Percentiles rank a stretch among this genome's conserved stretches.
Conservation (phyloP, 2,329 filamentous ascomycete species). For the Fusarium paranaense region DNA sequence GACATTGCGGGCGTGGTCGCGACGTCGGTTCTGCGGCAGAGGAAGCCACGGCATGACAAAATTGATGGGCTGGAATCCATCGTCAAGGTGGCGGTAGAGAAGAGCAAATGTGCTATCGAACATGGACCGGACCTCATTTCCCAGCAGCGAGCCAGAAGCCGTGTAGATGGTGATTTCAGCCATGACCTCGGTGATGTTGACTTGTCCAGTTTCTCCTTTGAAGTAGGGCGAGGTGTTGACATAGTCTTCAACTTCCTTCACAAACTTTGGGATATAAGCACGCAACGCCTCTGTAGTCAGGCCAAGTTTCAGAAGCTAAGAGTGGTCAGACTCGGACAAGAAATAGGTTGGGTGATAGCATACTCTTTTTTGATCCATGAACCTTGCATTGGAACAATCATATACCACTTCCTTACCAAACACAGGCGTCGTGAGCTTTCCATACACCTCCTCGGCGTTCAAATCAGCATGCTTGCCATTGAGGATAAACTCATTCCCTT, state of each 20-base stretch:
- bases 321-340: neutral
- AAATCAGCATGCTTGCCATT: conserved; percentile 91
- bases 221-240: conserved; percentile 74
- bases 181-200: conserved; percentile 80
- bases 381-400: conserved; percentile 87
- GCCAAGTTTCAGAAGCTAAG: conserved; percentile 80
- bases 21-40: conserved; percentile 83
- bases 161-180: conserved; percentile 91
- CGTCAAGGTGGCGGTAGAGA: conserved; percentile 88
- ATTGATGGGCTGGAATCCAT: conserved; percentile 89
- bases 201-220: conserved; percentile 73
- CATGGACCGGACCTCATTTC: conserved; percentile 81
- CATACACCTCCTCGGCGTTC: conserved; percentile 91
- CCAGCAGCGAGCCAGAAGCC: conserved; percentile 86
- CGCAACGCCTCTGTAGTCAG: conserved; percentile 79
- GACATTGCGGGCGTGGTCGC: conserved; percentile 81
- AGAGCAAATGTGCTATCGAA: conserved; percentile 85
- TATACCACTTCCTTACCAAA: conserved; percentile 91
- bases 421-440: conserved; percentile 75
- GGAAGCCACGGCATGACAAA: conserved; percentile 90
- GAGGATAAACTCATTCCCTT: conserved; percentile 90
- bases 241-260: conserved; percentile 78
- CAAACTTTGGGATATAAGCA: conserved; percentile 81
- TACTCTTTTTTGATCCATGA: conserved; percentile 97
- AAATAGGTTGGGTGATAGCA: conserved; percentile 4